These are phyloP conservation scores for Malus sylvestris DNA, from an alignment of 306 rosid genomes.

Conservation along the genomic window DNA sequence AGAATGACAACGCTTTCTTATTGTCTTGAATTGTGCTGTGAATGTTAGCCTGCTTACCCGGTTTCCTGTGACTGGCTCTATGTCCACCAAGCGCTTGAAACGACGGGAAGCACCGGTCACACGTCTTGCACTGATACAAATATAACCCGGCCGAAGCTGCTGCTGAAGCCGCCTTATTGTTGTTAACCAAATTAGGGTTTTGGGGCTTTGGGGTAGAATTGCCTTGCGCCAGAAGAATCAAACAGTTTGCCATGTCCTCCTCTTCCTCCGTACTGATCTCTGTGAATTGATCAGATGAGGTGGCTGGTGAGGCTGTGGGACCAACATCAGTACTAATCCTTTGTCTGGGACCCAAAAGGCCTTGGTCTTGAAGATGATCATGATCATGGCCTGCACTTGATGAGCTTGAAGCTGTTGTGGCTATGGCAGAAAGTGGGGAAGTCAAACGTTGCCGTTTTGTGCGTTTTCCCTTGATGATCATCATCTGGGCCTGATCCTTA, in stretches of 20 bases:
- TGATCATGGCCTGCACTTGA: conserved; percentile 15
- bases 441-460: conserved; percentile 56
- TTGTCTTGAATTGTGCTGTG: not conserved
- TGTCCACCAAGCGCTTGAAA: conserved; percentile 96
- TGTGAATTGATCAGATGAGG: conserved; percentile 16
- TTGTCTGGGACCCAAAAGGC: not conserved
- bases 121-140: conserved; percentile 72
- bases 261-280: conserved; percentile 30
- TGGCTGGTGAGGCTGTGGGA: conserved; percentile 13
- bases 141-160: not conserved
- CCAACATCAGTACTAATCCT: not conserved
- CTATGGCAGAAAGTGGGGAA: conserved; percentile 34
- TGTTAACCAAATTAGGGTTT: not conserved
- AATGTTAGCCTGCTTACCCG: conserved; percentile 12
- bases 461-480: conserved; percentile 57
- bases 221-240: conserved; percentile 75
- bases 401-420: conserved; percentile 23
- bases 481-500: conserved; percentile 25
- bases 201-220: not conserved
- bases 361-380: not conserved
- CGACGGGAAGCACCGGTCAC: conserved; percentile 64
- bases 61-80: conserved; percentile 78
- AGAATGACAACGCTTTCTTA: conserved; percentile 18
- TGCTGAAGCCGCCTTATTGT: not conserved
- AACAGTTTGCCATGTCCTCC: conserved; percentile 76